A percentile compares a stretch with the other conserved stretches of the same genome.
These are phyloP conservation scores for Blastobotrys capitulatus DNA, from an alignment of 1,139 yeast species.

Conservation along the genomic window DNA sequence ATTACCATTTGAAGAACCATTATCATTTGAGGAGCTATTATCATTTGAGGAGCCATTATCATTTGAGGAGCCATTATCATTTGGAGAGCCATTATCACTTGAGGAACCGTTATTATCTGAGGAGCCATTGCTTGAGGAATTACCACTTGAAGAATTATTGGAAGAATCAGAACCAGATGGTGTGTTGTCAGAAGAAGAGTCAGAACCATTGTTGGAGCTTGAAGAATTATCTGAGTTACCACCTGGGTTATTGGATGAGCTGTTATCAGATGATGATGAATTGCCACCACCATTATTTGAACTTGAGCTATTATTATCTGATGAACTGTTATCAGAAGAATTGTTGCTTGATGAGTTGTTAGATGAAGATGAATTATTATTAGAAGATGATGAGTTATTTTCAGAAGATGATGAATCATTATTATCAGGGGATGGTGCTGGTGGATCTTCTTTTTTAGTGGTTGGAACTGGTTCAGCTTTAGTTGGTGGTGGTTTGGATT, in stretches of 20 bases:
- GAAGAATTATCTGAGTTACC: no score
- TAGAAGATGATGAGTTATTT: neutral
- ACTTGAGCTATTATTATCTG: neutral
- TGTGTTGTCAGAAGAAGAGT: neutral
- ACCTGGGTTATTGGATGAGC: neutral
- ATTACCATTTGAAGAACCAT: neutral
- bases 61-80: neutral
- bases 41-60: neutral
- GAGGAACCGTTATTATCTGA: neutral
- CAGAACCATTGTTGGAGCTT: no score
- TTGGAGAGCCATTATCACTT: neutral
- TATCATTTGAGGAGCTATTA: neutral
- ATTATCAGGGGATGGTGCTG: neutral
- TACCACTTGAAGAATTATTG: neutral
- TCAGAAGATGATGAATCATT: neutral
- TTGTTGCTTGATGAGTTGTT: neutral
- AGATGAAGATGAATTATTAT: neutral
- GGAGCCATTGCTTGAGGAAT: neutral
- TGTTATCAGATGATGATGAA: neutral
- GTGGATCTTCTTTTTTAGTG: neutral
- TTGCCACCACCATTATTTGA: neutral
- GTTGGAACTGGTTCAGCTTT: neutral
- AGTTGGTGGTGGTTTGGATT: neutral
- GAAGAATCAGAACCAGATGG: neutral
- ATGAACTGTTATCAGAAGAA: neutral